Conservation (phyloP, 306 rosid species). For the Alnus glutinosa region DNA sequence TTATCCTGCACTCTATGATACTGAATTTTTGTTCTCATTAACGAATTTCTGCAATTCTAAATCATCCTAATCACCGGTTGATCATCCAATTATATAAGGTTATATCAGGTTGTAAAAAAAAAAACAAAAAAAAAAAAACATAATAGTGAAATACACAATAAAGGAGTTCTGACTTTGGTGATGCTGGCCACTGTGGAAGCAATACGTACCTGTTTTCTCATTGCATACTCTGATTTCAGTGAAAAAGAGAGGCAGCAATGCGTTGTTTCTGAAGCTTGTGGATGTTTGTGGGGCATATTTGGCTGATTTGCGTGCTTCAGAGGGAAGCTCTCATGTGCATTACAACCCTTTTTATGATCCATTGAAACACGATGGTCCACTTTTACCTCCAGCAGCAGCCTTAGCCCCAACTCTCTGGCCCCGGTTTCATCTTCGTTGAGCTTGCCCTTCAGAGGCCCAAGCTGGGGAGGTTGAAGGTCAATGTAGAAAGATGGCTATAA, state of each 20-base stretch:
- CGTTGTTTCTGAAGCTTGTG: constrained; percentile 74
- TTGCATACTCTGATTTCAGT: constrained; percentile 43
- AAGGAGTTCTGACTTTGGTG: constrained; percentile 7
- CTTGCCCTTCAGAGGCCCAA: constrained; percentile 82
- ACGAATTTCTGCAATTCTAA: neutral
- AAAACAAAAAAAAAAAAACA: too few species aligned
- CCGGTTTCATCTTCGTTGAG: constrained; percentile 93
- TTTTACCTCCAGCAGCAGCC: constrained; percentile 93
- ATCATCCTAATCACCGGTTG: neutral
- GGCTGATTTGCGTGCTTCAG: constrained; percentile 67
- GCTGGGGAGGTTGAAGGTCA: constrained; percentile 74
- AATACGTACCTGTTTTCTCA: constrained; percentile 25
- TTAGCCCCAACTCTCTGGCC: constrained; percentile 98
- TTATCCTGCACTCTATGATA: too few species aligned
- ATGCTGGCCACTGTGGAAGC: constrained; percentile 10
- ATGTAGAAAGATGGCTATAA: constrained; percentile 60
- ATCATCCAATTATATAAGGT: constrained; percentile 1
- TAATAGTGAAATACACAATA: constrained; percentile 8
- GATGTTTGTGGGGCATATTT: constrained; percentile 93
- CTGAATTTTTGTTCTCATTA: too few species aligned
- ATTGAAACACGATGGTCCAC: constrained; percentile 50
- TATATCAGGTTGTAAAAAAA: neutral
- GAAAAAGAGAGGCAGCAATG: constrained; percentile 85
- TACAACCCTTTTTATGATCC: constrained; percentile 82
- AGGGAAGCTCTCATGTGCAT: constrained; percentile 74